A percentile compares a stretch with the other conserved stretches of the same genome.
Evolutionary conservation across 2,329 filamentous ascomycete genomes (phyloP).

Genomic region (Mycosphaerella sp.): DNA sequence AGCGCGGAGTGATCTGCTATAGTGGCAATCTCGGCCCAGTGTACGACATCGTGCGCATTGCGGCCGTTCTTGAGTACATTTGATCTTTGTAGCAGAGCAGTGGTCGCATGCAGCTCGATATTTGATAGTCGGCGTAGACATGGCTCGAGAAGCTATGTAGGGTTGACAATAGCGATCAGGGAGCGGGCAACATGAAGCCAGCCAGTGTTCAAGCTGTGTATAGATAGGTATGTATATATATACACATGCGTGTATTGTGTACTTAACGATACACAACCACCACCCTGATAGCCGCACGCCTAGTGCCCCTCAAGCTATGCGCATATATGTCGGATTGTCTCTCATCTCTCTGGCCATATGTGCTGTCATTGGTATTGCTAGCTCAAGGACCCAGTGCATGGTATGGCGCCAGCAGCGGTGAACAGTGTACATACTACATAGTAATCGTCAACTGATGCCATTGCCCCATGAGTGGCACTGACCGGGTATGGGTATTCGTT

Average conservation of each 20-base stretch:
- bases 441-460: neutral
- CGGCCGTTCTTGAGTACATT: conserved; percentile 23
- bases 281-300: neutral
- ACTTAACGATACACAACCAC: neutral
- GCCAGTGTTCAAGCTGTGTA: neutral
- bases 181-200: neutral
- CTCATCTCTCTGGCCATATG: neutral
- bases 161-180: neutral
- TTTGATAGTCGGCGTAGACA: conserved; percentile 17
- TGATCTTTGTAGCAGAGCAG: conserved; percentile 23
- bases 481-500: neutral
- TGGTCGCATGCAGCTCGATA: conserved; percentile 23
- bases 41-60: conserved; percentile 19
- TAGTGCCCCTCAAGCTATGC: neutral
- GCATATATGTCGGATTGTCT: neutral
- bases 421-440: neutral
- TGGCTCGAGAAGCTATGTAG: neutral
- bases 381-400: neutral
- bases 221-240: neutral
- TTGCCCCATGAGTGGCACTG: neutral
- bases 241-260: neutral
- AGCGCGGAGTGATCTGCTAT: conserved; percentile 21
- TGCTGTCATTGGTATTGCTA: neutral
- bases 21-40: conserved; percentile 20
- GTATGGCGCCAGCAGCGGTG: neutral